Conservation (phyloP, 768 basidiomycete genomes). For the Rhodotorula toruloides region DNA sequence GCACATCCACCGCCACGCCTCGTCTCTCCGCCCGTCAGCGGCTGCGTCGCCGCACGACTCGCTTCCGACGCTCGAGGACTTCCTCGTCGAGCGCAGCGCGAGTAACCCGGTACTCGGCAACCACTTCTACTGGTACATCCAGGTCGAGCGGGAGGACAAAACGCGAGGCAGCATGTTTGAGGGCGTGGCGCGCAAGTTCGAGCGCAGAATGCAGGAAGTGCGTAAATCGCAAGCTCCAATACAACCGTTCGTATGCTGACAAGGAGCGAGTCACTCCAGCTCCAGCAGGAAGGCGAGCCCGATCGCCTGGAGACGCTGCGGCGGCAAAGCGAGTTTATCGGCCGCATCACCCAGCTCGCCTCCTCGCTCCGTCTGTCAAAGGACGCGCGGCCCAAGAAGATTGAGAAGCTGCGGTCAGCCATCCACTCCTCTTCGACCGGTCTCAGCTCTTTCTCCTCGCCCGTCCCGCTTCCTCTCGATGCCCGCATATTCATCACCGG, state of each 20-base stretch:
- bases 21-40: slow-evolving; percentile 21
- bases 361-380: slow-evolving; percentile 82
- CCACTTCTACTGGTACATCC: slow-evolving; percentile 92
- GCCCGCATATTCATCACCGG: slow-evolving; percentile 78
- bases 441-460: slow-evolving; percentile 64
- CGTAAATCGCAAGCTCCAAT: slow-evolving; percentile 18
- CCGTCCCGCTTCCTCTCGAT: slow-evolving; percentile 81
- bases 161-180: slow-evolving; percentile 89
- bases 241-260: not conserved
- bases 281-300: slow-evolving; percentile 65
- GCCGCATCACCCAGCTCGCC: slow-evolving; percentile 76
- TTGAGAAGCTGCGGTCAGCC: slow-evolving; percentile 82
- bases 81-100: slow-evolving; percentile 78
- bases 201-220: slow-evolving; percentile 81
- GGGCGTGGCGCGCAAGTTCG: slow-evolving; percentile 80
- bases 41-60: slow-evolving; percentile 62
- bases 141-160: slow-evolving; percentile 83
- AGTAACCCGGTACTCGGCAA: slow-evolving; percentile 80
- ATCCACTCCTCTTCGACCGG: slow-evolving; percentile 76
- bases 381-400: slow-evolving; percentile 92
- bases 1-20: slow-evolving; percentile 12
- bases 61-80: slow-evolving; percentile 78
- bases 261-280: not conserved
- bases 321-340: slow-evolving; percentile 84
- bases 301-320: slow-evolving; percentile 80